Base-by-base conservation (phyloP, 108 stramenopile species). In the Pseudonitzschia pungens region DNA sequence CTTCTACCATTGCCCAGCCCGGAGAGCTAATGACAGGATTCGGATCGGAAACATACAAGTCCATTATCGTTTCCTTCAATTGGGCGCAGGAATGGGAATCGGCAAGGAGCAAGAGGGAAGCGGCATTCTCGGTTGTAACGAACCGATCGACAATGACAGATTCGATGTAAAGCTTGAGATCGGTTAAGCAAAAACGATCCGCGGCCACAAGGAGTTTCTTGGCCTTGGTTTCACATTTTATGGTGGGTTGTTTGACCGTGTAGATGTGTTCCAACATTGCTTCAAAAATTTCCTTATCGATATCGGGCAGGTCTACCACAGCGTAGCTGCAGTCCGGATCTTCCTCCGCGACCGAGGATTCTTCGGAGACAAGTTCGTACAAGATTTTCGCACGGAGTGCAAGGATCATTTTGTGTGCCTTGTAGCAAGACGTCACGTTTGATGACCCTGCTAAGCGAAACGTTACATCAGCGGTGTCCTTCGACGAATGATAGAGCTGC, bases 161-260 rank as follows among this genome's bases (percentile, higher is more conserved):
- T 65, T 73, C 72, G 24, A 48, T 31, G 26, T 64, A 65, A 24
- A 73, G 43, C 27, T 73, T 73, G 0, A 73, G 62, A n/a, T 59
- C 62, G 4, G 50, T 73, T 16, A 57, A 32, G 41, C 72, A 59
- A 26, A 73, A 73, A 8, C 72, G 72, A 65, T 73, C 62, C n/a
- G 72, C 72, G 15, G 43, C 64, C 15, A 51, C 57, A 22, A 73
- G 62, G 20, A 73, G 45, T 0, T 48, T 67, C 45, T 28, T 4
- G 10, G 66, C 66, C 28, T 26, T 27, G 0, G 21, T 22, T 31
- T 26, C 22, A 1, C 50, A 44, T 27, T 20, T 2, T 8, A 50
- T 45, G 0, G 27, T 21, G 28, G 45, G 43, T 48, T 48, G 45
- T 44, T 48, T 22, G 0, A 48, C 44, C 18, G 43, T 67, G 22